phyloP scores from a whole-genome alignment of 129 eudicot genomes.

The Tagetes erecta region DNA sequence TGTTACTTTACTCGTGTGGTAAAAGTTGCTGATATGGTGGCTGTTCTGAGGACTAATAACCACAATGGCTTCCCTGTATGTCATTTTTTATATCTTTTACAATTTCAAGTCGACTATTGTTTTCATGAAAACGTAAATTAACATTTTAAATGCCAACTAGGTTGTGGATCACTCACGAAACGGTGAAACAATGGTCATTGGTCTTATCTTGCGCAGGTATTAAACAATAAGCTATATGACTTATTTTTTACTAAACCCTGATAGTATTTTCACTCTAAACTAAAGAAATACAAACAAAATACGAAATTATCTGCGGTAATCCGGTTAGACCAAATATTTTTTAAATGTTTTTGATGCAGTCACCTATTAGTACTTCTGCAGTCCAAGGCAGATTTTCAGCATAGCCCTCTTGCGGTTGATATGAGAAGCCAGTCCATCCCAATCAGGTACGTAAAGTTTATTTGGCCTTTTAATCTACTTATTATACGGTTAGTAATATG shows the following conservation, averaged over 20 bases:
- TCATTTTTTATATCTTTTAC: constrained; percentile 14
- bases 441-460: constrained; percentile 51
- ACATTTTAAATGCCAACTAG: constrained; percentile 40
- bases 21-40: constrained; percentile 72
- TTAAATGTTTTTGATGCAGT: constrained; percentile 45
- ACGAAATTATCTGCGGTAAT: background rate
- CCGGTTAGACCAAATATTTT: background rate
- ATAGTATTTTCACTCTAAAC: background rate
- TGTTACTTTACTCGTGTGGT: constrained; percentile 71
- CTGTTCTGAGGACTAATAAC: constrained; percentile 61
- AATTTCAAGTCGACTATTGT: background rate
- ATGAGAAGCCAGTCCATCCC: constrained; percentile 80
- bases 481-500: constrained; percentile 6
- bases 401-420: constrained; percentile 80
- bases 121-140: background rate
- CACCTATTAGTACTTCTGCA: constrained; percentile 90
- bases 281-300: background rate
- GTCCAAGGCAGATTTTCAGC: constrained; percentile 94
- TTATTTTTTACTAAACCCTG: constrained; percentile 16
- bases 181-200: constrained; percentile 91
- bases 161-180: constrained; percentile 85
- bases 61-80: constrained; percentile 97
- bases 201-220: constrained; percentile 85
- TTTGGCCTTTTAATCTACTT: background rate
- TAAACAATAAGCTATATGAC: constrained; percentile 8